These are phyloP conservation scores for Populus tremula DNA, from an alignment of 345 rosid genomes.

Conservation along the genomic window DNA sequence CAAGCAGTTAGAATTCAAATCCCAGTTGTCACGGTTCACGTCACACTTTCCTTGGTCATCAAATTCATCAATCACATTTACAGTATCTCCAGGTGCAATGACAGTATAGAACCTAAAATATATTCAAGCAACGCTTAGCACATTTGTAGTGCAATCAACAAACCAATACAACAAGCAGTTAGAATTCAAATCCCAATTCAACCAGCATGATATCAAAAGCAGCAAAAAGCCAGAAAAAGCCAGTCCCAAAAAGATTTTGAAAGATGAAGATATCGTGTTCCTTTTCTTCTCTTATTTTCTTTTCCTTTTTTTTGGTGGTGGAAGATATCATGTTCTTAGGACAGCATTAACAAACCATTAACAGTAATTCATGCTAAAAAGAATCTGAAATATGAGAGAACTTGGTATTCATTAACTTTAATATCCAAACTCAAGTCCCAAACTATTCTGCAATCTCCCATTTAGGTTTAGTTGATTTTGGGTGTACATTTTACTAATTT, in stretches of 20 bases:
- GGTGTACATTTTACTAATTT: no score
- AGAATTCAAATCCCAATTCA: neutral
- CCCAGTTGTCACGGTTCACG: conserved; percentile 44
- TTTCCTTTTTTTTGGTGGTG: no score
- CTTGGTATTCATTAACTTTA: no score
- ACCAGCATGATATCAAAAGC: neutral
- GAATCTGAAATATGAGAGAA: no score
- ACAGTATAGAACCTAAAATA: conserved; percentile 68
- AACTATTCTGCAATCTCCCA: no score
- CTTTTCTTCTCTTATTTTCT: no score
- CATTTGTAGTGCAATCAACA: neutral
- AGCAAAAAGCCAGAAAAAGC: neutral
- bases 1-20: neutral
- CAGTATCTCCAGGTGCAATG: conserved; percentile 90
- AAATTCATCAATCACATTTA: conserved; percentile 82
- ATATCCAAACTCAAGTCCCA: no score
- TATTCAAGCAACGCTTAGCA: conserved; percentile 19
- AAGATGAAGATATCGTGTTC: no score
- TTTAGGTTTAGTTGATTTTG: no score
- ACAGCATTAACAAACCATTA: no score
- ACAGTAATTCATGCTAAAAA: no score
- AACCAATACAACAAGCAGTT: neutral
- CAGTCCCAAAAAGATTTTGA: neutral
- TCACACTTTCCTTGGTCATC: conserved; percentile 73
- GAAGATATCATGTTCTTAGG: no score